Evolutionary conservation across 768 basidiomycete genomes (phyloP).

Genomic region (Leccinum pellstonianum): DNA sequence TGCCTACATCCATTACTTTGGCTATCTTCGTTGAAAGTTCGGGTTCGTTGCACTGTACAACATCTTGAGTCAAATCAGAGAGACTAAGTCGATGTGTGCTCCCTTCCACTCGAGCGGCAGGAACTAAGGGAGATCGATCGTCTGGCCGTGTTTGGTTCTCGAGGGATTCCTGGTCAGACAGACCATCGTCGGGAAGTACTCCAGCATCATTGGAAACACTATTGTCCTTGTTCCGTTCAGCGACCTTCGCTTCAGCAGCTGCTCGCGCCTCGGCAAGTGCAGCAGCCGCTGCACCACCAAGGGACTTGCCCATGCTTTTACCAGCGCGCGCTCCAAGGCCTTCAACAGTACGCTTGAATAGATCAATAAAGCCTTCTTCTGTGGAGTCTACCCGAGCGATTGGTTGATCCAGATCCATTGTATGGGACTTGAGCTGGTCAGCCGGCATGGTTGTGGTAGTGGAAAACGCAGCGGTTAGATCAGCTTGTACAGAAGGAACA

Average conservation of each 20-base stretch:
- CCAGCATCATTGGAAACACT: slow-evolving; percentile 27
- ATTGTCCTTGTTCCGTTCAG: slow-evolving; percentile 57
- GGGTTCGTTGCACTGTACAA: slow-evolving; percentile 15
- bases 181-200: slow-evolving; percentile 22
- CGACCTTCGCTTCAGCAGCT: slow-evolving; percentile 67
- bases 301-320: slow-evolving; percentile 61
- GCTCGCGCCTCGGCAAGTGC: slow-evolving; percentile 67
- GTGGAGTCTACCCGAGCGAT: slow-evolving; percentile 9
- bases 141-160: slow-evolving; percentile 4
- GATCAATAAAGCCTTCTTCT: slow-evolving; percentile 54
- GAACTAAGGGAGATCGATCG: background rate
- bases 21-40: slow-evolving; percentile 25
- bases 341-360: slow-evolving; percentile 71
- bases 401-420: slow-evolving; percentile 23
- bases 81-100: slow-evolving; percentile 48
- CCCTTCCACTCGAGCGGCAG: slow-evolving; percentile 4
- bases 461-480: background rate
- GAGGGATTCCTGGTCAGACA: slow-evolving; percentile 7
- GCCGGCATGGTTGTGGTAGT: background rate
- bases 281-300: slow-evolving; percentile 49
- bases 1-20: slow-evolving; percentile 4
- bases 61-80: slow-evolving; percentile 56
- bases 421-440: slow-evolving; percentile 23
- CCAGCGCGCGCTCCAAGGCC: slow-evolving; percentile 57
- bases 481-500: slow-evolving; percentile 5